Percentiles rank a stretch among this genome's conserved stretches.
phyloP scores from a whole-genome alignment of 2,329 filamentous ascomycete species.

The Paracoccidioides lutzii region DNA sequence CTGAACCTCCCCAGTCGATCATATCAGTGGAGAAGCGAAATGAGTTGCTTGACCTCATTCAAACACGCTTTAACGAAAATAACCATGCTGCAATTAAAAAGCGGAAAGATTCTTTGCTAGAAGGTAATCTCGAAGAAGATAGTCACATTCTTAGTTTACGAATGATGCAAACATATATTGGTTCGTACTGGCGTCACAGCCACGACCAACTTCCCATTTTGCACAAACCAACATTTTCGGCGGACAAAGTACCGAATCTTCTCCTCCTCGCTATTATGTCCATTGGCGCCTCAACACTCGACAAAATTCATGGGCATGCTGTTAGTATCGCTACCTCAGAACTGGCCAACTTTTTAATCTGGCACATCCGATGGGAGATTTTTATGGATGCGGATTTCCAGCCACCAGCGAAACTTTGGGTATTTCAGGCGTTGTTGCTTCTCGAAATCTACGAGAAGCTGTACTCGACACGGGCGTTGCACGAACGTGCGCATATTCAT shows the following conservation, averaged over 20 bases:
- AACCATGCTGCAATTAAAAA: conserved; percentile 61
- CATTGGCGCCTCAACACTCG: conserved; percentile 79
- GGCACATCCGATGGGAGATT: conserved; percentile 90
- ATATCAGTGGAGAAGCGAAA: conserved; percentile 80
- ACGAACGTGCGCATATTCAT: conserved; percentile 91
- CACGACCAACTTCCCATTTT: conserved; percentile 89
- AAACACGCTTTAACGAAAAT: conserved; percentile 66
- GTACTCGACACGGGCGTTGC: conserved; percentile 81
- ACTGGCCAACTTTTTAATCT: conserved; percentile 78
- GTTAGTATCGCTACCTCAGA: conserved; percentile 66
- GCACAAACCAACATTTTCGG: conserved; percentile 84
- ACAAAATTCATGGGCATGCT: conserved; percentile 63
- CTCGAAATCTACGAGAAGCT: conserved; percentile 96
- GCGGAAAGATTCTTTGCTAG: conserved; percentile 62
- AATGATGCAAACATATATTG: conserved; percentile 93
- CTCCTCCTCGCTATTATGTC: conserved; percentile 81
- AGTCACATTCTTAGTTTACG: conserved; percentile 60
- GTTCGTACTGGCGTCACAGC: conserved; percentile 89
- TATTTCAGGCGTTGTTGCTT: conserved; percentile 81
- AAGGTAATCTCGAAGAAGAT: conserved; percentile 57
- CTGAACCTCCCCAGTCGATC: conserved; percentile 62
- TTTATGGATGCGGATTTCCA: conserved; percentile 85
- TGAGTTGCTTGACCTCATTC: conserved; percentile 71
- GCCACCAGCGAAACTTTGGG: conserved; percentile 87
- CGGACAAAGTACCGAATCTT: conserved; percentile 73